Evolutionary conservation across 371 early-diverging fungal species (phyloP).

Genomic region (Mortierella sp.): DNA sequence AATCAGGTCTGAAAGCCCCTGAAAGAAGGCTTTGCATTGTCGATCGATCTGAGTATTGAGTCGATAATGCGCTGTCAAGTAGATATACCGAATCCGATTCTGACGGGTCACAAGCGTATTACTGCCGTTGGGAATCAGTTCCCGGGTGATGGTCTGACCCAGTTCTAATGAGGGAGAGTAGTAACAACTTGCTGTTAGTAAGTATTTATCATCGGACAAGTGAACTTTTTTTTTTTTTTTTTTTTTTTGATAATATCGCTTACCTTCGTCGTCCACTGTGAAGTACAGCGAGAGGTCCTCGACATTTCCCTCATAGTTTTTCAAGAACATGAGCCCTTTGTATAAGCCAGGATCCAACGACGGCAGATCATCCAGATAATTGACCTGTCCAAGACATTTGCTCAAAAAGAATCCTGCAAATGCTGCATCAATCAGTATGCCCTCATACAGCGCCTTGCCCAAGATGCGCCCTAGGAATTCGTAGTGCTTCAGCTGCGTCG

Average conservation of each 20-base stretch:
- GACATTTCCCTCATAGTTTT: constrained; percentile 81
- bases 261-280: constrained; percentile 76
- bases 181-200: no score
- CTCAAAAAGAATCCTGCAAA: constrained; percentile 94
- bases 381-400: constrained; percentile 81
- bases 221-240: no score
- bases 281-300: constrained; percentile 84
- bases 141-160: constrained; percentile 68
- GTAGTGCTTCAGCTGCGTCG: constrained; percentile 76
- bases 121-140: constrained; percentile 83
- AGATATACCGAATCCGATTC: constrained; percentile 87
- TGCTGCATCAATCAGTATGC: constrained; percentile 89
- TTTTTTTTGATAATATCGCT: no score
- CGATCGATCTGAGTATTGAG: constrained; percentile 83
- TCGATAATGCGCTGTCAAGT: constrained; percentile 83
- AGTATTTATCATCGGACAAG: no score
- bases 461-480: constrained; percentile 92
- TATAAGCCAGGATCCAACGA: constrained; percentile 91
- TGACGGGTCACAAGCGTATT: constrained; percentile 82
- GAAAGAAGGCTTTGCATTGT: constrained; percentile 87
- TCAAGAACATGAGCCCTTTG: constrained; percentile 81
- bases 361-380: constrained; percentile 87
- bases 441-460: constrained; percentile 95
- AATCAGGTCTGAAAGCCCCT: constrained; percentile 84
- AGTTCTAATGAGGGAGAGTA: no score